Percentiles rank a stretch among this genome's conserved stretches.
Evolutionary conservation across 192 early-diverging fungal genomes (phyloP).

Genomic region (Chytriomyces confervae): DNA sequence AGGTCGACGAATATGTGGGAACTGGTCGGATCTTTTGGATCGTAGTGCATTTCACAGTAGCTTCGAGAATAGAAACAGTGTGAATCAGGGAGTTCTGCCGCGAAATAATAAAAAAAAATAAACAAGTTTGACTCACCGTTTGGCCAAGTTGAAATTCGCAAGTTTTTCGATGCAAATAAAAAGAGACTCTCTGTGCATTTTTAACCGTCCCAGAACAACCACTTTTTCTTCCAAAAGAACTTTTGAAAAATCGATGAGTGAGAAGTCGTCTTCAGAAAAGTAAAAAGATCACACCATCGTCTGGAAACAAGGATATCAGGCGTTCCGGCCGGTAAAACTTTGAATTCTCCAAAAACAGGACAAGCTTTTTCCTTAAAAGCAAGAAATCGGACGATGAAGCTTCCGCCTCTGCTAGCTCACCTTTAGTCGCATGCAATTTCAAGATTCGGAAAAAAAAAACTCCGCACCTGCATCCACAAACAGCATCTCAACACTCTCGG

Average conservation of each 20-base stretch:
- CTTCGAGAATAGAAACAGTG: slow-evolving; percentile 10
- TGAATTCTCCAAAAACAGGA: slow-evolving; percentile 74
- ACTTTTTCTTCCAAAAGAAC: slow-evolving; percentile 83
- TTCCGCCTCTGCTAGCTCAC: too few relatives aligned
- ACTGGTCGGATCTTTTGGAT: slow-evolving; percentile 16
- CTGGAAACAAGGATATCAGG: slow-evolving; percentile 75
- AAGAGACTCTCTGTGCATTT: slow-evolving; percentile 86
- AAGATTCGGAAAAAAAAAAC: not conserved
- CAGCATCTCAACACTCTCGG: not conserved
- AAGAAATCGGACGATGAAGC: slow-evolving; percentile 28
- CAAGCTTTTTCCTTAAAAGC: slow-evolving; percentile 52
- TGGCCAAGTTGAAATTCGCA: slow-evolving; percentile 68
- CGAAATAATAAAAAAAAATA: not conserved
- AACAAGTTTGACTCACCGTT: slow-evolving; percentile 51
- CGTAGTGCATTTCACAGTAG: slow-evolving; percentile 52
- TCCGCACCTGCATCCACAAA: not conserved
- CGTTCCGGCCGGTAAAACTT: slow-evolving; percentile 75
- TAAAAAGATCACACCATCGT: slow-evolving; percentile 52
- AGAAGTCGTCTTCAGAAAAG: not conserved
- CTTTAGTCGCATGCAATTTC: not conserved
- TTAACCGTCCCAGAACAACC: slow-evolving; percentile 78
- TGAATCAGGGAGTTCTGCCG: not conserved
- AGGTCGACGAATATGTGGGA: slow-evolving; percentile 67
- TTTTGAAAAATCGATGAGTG: slow-evolving; percentile 29
- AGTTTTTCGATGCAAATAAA: slow-evolving; percentile 82